Evolutionary conservation across 2,329 filamentous ascomycete genomes (phyloP).

Genomic region (Triangularia setosa): DNA sequence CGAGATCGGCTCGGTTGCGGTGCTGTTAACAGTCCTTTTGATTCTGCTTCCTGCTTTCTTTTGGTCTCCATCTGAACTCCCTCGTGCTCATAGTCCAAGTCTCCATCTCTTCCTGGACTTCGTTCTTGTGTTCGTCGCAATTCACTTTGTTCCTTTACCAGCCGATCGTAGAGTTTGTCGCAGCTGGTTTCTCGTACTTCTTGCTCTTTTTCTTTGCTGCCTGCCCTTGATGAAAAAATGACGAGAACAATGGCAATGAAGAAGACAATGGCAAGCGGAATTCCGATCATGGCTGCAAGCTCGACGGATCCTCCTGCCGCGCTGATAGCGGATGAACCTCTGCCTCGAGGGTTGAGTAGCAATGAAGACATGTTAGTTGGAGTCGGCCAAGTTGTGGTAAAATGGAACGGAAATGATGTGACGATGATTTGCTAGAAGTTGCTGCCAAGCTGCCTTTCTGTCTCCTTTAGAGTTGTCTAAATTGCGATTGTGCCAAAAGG

Average conservation of each 20-base stretch:
- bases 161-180: neutral
- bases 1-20: neutral
- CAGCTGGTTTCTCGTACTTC: neutral
- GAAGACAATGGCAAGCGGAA: neutral
- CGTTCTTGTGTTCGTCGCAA: too few relatives aligned
- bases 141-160: neutral
- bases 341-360: neutral
- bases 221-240: neutral
- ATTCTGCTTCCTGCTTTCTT: neutral
- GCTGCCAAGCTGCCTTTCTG: neutral
- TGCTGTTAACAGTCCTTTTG: neutral
- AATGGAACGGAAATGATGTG: neutral
- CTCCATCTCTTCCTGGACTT: neutral
- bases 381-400: neutral
- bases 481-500: neutral
- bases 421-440: neutral
- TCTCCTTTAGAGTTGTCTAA: neutral
- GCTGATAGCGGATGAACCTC: neutral
- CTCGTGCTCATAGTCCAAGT: neutral
- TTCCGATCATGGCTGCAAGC: neutral
- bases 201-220: neutral
- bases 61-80: neutral
- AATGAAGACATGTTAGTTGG: neutral
- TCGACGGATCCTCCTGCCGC: neutral
- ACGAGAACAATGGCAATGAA: neutral